These are phyloP conservation scores for Pseudonitzschia multistriata DNA, from an alignment of 108 stramenopile genomes.

Conservation along the genomic window DNA sequence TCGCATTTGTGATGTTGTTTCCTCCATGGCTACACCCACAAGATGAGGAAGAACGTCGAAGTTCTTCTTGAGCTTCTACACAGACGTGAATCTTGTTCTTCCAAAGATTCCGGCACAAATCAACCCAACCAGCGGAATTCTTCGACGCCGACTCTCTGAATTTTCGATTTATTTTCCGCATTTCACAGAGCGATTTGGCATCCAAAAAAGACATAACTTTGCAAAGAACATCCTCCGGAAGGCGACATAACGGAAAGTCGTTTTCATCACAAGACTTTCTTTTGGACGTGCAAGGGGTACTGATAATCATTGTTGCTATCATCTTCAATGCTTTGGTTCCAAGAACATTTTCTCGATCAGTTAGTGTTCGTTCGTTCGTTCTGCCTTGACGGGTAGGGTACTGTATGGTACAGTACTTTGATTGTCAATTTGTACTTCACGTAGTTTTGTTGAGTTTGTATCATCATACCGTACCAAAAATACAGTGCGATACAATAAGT, in stretches of 20 bases:
- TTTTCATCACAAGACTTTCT: no score
- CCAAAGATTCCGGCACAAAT: constrained; percentile 59
- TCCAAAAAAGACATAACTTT: constrained; percentile 38
- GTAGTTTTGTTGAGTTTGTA: no score
- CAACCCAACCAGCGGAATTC: constrained; percentile 61
- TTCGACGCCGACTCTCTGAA: constrained; percentile 32
- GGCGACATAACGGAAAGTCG: neutral
- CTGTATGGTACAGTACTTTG: no score
- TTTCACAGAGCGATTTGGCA: constrained; percentile 28
- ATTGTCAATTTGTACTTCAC: no score
- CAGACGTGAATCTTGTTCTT: constrained; percentile 53
- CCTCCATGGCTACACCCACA: neutral
- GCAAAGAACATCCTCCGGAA: constrained; percentile 44
- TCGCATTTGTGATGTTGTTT: neutral
- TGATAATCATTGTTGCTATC: no score
- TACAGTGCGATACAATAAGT: no score
- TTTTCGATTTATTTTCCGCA: constrained; percentile 22
- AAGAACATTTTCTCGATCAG: no score
- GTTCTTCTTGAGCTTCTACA: constrained; percentile 21
- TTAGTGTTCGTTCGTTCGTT: no score
- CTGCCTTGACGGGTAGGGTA: no score
- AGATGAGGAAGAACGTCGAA: neutral
- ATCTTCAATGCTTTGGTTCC: no score
- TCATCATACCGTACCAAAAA: no score
- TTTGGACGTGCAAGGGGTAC: no score